Base-by-base conservation (phyloP, 1,284 basidiomycete species). In the Apiotrichum laibachii region DNA sequence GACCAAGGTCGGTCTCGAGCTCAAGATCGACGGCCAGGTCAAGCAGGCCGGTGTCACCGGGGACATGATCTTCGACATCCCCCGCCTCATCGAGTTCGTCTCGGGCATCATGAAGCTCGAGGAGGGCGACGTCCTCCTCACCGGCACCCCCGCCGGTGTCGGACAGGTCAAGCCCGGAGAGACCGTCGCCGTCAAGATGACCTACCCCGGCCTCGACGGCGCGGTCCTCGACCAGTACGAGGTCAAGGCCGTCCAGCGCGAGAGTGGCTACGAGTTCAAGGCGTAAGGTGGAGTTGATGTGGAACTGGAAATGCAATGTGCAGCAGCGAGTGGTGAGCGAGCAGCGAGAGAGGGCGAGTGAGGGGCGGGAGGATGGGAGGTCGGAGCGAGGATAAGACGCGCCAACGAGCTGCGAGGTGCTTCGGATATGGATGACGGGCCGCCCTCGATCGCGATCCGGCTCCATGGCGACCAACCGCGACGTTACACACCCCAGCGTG, bases 71-170 rank as follows among this genome's bases (percentile, higher is more conserved):
- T 95, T 95, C 81, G 82, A 83, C 48, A 91, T 99, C 47, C 92
- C 94, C 1, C 82, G 85, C n/a, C 83, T 99, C 55, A 89, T 99
- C 67, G 85, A 89, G 66, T 92, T 96, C 71, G 84, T 96, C 50
- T 94, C 92, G 2, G 88, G 89, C 18, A 96, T 99, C 77, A 98
- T 98, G 93, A 88, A 87, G 0, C 83, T 98, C 19, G 92, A 97
- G 88, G 90, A 92, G 76, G 90, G 90, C n/a, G 91, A 94, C 68
- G 79, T 93, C 16, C 80, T 94, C 58, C 81, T 94, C 31, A 94
- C 91, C 1, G 90, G 78, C 58, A 98, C 94, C 2, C 95, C 95
- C 0, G 84, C 87, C 0, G 95, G 95, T 34, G 92, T 98, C 1
- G 91, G 93, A 15, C 85, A 86, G 5, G 77, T 98, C 56, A 69